These are phyloP conservation scores for Cyclospora cayetanensis DNA, from an alignment of 169 alveolate genomes.

Conservation along the genomic window DNA sequence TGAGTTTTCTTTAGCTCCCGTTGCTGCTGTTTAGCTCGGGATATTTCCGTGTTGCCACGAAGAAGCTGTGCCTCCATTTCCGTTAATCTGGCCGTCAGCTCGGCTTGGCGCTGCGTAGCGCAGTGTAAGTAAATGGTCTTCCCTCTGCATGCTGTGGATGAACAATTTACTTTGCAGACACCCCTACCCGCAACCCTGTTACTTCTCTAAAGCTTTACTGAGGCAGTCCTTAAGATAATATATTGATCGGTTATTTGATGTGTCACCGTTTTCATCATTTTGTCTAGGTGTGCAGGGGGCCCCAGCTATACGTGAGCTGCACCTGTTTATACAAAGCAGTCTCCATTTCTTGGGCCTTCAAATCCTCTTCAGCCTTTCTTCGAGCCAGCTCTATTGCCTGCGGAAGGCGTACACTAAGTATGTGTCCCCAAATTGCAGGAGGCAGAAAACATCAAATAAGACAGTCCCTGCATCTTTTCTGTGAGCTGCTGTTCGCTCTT, in stretches of 20 bases:
- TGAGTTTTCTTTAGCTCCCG: conserved; percentile 81
- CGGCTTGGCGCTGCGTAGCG: conserved; percentile 76
- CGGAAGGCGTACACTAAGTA: too few species aligned
- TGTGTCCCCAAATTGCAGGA: too few species aligned
- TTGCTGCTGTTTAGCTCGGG: conserved; percentile 77
- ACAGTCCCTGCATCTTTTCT: too few species aligned
- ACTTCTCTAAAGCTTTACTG: too few species aligned
- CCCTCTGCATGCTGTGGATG: background rate
- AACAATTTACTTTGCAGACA: background rate
- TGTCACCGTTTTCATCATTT: too few species aligned
- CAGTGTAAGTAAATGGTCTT: background rate
- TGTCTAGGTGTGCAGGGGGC: too few species aligned
- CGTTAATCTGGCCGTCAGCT: conserved; percentile 81
- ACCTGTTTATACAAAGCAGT: conserved; percentile 22
- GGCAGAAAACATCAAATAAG: too few species aligned
- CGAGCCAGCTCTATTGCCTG: conserved; percentile 40
- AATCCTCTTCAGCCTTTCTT: conserved; percentile 38
- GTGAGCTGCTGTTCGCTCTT: too few species aligned
- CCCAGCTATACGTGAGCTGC: too few species aligned
- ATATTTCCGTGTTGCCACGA: conserved; percentile 76
- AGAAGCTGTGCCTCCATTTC: conserved; percentile 86
- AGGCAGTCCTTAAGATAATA: too few species aligned
- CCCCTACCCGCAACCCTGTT: too few species aligned
- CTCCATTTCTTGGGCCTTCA: conserved; percentile 28
- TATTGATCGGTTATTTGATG: too few species aligned